Evolutionary conservation across 306 rosid species (phyloP), one percentile per base, ranked within the genome.

Genomic region (Morella rubra): DNA sequence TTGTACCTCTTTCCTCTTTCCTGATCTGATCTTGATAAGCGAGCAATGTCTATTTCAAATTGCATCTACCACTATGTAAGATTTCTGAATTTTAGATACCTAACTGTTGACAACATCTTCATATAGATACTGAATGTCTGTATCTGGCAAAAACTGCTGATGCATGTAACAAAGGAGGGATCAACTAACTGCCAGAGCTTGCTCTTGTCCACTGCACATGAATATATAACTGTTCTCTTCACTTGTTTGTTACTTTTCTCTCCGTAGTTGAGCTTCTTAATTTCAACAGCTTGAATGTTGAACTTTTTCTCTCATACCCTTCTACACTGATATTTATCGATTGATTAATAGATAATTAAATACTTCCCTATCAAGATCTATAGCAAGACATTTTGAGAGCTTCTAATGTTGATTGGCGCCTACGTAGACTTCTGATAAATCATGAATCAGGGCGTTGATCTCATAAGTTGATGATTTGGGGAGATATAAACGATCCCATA

Each of bases 1-100:
- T 32, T 74, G 77, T 82, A 85, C 76, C 74, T 69, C 80, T 84
- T 10, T 52, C 54, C 74, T 81, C 71, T 82, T 78, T 81, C 83
- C 84, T 82, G 85, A 91, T 86, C 90, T 82, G 79, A 83, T 87
- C 80, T 93, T 80, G 91, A 85, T 86, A 77, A 81, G 65, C 41
- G 88, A 88, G 86, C 81, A 78, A 76, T 81, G 74, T 71, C 77
- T 52, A 75, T 61, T 79, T 73, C 76, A 60, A 73, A 73, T 66
- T 75, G 62, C 81, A 72, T 58, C 79, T 40, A 65, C 79, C 86
- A 83, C 76, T 80, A 71, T 73, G 84, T 71, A 71, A 76, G 80
- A 47, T 75, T 76, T 61, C 69, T 61, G 65, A 55, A 55, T 51
- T 77, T 71, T 58, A 72, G 77, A 80, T 56, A 81, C 81, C 67